Base-by-base conservation (phyloP, 2,329 filamentous ascomycete species). In the Aspergillus sp. region DNA sequence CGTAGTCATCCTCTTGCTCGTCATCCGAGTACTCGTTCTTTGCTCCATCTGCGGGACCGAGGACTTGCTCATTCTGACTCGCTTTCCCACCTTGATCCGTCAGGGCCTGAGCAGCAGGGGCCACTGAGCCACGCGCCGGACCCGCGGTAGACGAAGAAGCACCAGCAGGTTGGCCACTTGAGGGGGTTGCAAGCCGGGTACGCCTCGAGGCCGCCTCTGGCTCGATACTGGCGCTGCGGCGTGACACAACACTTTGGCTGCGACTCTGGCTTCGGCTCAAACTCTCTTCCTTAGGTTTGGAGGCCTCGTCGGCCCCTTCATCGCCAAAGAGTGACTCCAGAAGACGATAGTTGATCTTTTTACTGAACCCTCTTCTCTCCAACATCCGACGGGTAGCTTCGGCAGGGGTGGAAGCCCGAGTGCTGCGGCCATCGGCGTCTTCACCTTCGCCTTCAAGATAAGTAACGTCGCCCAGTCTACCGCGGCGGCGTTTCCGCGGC, bases 341-440 rank as follows among this genome's bases (percentile, higher is more conserved):
- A 13, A 77, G 67, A 41, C 72, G 73, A 57, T 91, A 92, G 67
- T 92, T 91, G 71, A 92, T 90, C 70, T 90, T 88, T 75, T 88
- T 90, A 63, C 87, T 90, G 76, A 87, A 89, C 0, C 84, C 84
- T 49, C 88, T 82, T 58, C 86, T 84, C 73, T 89, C 88, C 71
- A 90, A 80, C 66, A 89, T 88, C 58, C 85, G 84, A 62, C 86
- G 82, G 13, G 88, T 88, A 1, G 89, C 89, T 71, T 91, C 89
- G 2, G 84, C 87, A 0, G 90, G 86, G 1, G 86, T 88, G 27
- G 83, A 86, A 15, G 89, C 89, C 0, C 88, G 86, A 23, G 84
- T 86, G 15, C 84, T 83, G 70, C 89, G 85, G 8, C 86, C 86
- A 67, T 89, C 87, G 23, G 83, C 77, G 83, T 90, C 58, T 81